Percentiles rank a stretch among this genome's conserved stretches.
Evolutionary conservation across 352 stramenopile genomes (phyloP).

Genomic region (Phytophthora tubulina): DNA sequence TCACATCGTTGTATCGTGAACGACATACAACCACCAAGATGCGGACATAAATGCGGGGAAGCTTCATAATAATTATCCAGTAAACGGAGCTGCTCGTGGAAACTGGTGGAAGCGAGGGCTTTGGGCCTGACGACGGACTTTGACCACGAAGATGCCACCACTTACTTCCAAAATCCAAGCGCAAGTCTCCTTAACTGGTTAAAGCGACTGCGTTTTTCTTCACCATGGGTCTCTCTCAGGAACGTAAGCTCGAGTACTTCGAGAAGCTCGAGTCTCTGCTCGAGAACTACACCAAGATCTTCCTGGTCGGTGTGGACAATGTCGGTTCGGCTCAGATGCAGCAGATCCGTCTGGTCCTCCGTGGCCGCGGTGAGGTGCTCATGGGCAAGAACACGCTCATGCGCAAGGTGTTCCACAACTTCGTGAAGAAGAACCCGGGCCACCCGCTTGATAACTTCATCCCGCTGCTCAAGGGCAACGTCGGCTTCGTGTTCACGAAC

Average conservation of each 20-base stretch:
- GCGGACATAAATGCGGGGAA: conserved; percentile 20
- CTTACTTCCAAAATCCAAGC: conserved; percentile 71
- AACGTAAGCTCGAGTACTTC: conserved; percentile 99
- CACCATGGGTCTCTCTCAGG: conserved; percentile 95
- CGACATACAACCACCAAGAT: conserved; percentile 21
- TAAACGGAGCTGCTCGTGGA: neutral
- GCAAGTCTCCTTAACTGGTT: conserved; percentile 90
- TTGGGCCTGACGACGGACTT: neutral
- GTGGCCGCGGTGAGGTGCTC: conserved; percentile 96
- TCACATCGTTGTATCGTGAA: conserved; percentile 2
- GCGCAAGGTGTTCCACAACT: conserved; percentile 98
- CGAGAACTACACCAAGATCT: conserved; percentile 97
- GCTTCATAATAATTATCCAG: conserved; percentile 10
- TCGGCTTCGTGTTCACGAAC: conserved; percentile 99
- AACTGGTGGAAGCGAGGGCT: conserved; percentile 55
- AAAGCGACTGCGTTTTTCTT: conserved; percentile 86
- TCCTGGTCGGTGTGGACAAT: conserved; percentile 99
- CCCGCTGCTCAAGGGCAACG: conserved; percentile 95
- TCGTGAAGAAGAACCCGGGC: conserved; percentile 97
- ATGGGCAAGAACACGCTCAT: conserved; percentile 99
- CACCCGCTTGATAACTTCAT: conserved; percentile 94
- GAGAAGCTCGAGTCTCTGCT: conserved; percentile 96
- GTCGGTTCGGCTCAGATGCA: conserved; percentile 99
- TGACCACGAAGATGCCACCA: neutral
- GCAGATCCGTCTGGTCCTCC: conserved; percentile 96